A percentile compares a stretch with the other conserved stretches of the same genome.
Evolutionary conservation across 2,329 filamentous ascomycete genomes (phyloP).

Genomic region (Lecanoromycetidae sp.): DNA sequence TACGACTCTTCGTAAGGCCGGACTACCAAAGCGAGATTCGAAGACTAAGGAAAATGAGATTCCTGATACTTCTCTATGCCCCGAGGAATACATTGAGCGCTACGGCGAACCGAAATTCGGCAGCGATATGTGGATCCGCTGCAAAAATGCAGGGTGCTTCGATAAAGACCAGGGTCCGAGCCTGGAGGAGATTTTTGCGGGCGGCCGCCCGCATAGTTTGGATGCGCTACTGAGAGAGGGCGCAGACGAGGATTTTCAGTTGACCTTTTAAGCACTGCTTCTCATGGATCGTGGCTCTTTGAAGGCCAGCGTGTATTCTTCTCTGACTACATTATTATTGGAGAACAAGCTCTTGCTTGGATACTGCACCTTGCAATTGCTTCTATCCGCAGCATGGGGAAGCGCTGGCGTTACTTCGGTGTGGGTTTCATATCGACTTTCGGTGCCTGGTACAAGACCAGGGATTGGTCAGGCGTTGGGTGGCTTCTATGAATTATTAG

Average conservation of each 20-base stretch:
- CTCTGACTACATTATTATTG: no score
- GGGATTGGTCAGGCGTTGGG: no score
- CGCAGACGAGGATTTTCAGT: constrained; percentile 17
- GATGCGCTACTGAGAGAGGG: constrained; percentile 13
- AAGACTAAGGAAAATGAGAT: constrained; percentile 16
- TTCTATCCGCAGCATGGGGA: no score
- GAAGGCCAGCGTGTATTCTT: no score
- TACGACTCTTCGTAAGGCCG: constrained; percentile 24
- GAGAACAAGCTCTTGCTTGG: no score
- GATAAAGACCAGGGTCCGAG: constrained; percentile 23
- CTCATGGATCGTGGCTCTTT: no score
- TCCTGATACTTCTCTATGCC: constrained; percentile 26
- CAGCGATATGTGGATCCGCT: constrained; percentile 33
- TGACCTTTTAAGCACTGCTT: constrained; percentile 7
- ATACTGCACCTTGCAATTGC: no score
- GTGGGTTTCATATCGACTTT: no score
- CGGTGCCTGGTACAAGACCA: no score
- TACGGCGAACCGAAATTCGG: constrained; percentile 32
- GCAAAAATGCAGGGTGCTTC: constrained; percentile 30
- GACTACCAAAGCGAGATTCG: constrained; percentile 21
- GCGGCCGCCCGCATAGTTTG: constrained; percentile 23
- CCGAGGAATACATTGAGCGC: constrained; percentile 32
- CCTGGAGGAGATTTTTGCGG: constrained; percentile 22
- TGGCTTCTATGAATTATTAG: no score
- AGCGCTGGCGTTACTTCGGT: no score